Evolutionary conservation across 2,329 filamentous ascomycete species (phyloP).

Genomic region (Gaeumannomyces sp.): DNA sequence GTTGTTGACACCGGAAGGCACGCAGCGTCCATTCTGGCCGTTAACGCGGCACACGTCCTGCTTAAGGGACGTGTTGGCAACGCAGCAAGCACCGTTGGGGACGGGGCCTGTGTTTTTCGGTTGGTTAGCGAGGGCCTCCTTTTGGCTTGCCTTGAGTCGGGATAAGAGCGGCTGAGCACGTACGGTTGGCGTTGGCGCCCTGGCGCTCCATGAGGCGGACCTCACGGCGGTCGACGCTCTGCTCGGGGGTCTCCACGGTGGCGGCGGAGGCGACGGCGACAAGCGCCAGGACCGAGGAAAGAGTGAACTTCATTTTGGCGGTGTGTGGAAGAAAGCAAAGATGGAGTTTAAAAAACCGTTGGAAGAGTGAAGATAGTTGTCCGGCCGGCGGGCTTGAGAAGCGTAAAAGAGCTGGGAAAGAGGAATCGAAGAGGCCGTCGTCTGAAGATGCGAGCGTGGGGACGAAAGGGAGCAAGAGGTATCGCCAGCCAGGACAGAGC

Average conservation of each 20-base stretch:
- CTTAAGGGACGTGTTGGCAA: constrained; percentile 28
- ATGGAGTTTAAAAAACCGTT: neutral
- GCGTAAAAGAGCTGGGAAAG: neutral
- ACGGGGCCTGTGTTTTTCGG: constrained; percentile 18
- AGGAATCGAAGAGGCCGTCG: neutral
- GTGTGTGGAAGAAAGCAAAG: neutral
- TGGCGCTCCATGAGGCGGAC: constrained; percentile 22
- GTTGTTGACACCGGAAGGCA: constrained; percentile 28
- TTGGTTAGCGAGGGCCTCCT: neutral
- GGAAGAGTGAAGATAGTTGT: neutral
- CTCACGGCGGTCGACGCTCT: constrained; percentile 19
- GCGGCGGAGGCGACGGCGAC: constrained; percentile 22
- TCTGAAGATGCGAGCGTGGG: too few species aligned
- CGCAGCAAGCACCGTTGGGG: constrained; percentile 28
- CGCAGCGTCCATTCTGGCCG: constrained; percentile 27
- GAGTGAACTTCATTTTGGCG: constrained; percentile 24
- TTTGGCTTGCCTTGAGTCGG: too few species aligned
- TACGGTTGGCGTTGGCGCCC: constrained; percentile 24
- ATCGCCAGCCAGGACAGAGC: neutral
- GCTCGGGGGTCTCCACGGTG: constrained; percentile 16
- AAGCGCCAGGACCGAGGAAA: constrained; percentile 16
- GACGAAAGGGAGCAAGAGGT: neutral
- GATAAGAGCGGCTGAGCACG: neutral
- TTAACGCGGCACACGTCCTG: constrained; percentile 30
- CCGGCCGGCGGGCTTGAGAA: constrained; percentile 1